Conservation (phyloP, 495 filamentous ascomycete species). For the Staphylotrichum tortipilum region DNA sequence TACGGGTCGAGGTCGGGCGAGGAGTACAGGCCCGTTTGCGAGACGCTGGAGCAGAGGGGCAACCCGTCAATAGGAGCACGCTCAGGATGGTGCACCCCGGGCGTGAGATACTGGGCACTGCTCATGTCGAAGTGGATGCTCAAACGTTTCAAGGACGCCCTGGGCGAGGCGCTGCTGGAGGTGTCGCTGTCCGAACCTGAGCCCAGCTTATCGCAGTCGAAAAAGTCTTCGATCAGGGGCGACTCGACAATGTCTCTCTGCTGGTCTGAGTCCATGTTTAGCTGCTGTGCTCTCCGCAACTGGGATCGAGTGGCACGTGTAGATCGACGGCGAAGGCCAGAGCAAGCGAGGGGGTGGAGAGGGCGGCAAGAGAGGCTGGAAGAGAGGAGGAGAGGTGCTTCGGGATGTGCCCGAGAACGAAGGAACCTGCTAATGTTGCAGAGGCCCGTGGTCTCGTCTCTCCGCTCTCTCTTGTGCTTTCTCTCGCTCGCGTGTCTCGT, state of each 20-base stretch:
- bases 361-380: too few relatives aligned
- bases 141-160: conserved; percentile 10
- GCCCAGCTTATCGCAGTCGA: conserved; percentile 11
- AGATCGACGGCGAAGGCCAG: neutral
- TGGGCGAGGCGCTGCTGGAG: conserved; percentile 9
- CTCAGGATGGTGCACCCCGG: conserved; percentile 16
- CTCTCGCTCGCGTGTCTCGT: neutral
- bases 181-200: conserved; percentile 16
- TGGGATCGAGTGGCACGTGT: neutral
- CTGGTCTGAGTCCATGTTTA: conserved; percentile 21
- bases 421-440: neutral
- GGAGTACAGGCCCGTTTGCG: conserved; percentile 17
- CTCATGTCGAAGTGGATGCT: conserved; percentile 26
- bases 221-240: conserved; percentile 14
- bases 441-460: too few relatives aligned
- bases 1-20: conserved; percentile 23
- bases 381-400: too few relatives aligned
- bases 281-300: neutral
- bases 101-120: conserved; percentile 22
- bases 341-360: too few relatives aligned
- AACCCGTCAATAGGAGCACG: conserved; percentile 14
- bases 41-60: conserved; percentile 14
- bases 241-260: conserved; percentile 12
- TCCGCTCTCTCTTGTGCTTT: neutral
- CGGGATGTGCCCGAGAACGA: neutral